A percentile compares a stretch with the other conserved stretches of the same genome.
These are phyloP conservation scores for Prunus mongolica DNA, from an alignment of 306 rosid species.

Conservation along the genomic window DNA sequence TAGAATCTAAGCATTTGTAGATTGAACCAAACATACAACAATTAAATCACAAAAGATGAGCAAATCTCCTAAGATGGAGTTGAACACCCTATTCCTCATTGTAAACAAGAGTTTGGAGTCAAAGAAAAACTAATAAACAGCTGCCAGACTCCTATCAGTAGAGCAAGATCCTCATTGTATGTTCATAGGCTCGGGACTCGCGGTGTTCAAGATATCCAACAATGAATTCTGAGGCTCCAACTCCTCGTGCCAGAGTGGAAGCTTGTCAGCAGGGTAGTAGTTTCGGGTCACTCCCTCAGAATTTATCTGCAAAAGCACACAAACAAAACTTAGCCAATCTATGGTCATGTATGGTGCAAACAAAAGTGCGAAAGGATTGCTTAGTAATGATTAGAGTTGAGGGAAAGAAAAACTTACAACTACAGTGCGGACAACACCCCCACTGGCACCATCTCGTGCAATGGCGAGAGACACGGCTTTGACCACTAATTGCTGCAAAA, in stretches of 20 bases:
- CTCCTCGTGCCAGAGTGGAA: slow-evolving; percentile 94
- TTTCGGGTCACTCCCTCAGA: slow-evolving; percentile 91
- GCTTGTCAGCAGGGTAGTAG: slow-evolving; percentile 71
- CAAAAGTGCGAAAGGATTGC: background rate
- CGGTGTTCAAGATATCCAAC: slow-evolving; percentile 61
- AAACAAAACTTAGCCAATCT: background rate
- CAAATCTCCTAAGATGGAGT: background rate
- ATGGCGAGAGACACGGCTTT: slow-evolving; percentile 98
- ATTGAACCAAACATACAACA: slow-evolving; percentile 16
- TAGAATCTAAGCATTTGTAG: background rate
- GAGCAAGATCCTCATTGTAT: slow-evolving; percentile 28
- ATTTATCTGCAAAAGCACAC: slow-evolving; percentile 51
- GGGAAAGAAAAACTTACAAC: slow-evolving; percentile 46
- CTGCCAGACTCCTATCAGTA: slow-evolving; percentile 8
- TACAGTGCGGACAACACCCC: slow-evolving; percentile 96
- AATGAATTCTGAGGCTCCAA: slow-evolving; percentile 70
- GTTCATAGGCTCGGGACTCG: slow-evolving; percentile 79
- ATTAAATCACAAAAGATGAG: background rate
- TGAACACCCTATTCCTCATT: slow-evolving; percentile 1
- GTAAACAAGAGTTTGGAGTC: slow-evolving; percentile 1
- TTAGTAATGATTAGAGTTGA: too few relatives aligned
- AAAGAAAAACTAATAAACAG: slow-evolving; percentile 1
- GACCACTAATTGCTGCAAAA: slow-evolving; percentile 64
- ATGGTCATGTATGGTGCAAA: background rate
- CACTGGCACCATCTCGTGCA: slow-evolving; percentile 99